Evolutionary conservation across 257 asterid genomes (phyloP).

Genomic region (Salvia miltiorrhiza): DNA sequence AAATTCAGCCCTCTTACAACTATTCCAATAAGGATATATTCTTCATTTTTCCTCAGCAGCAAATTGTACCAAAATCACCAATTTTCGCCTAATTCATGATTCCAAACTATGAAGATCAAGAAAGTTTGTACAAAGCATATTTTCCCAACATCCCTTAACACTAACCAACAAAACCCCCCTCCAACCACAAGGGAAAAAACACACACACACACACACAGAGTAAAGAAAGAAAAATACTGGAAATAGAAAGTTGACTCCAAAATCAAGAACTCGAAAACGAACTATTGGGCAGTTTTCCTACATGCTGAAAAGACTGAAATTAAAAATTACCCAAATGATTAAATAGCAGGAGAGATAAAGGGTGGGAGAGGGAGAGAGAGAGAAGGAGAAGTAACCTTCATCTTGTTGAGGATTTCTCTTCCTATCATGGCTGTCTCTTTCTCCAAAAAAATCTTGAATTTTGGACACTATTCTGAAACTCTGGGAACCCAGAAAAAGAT

Average conservation of each 20-base stretch:
- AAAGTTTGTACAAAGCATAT: background rate
- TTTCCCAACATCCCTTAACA: background rate
- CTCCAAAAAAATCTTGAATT: background rate
- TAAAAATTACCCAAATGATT: background rate
- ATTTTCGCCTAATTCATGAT: background rate
- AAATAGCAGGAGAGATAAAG: background rate
- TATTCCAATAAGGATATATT: background rate
- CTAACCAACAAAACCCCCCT: background rate
- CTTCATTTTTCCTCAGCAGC: background rate
- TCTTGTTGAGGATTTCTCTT: constrained; percentile 72
- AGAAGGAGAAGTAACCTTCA: constrained; percentile 50
- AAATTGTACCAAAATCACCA: background rate
- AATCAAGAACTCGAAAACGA: background rate
- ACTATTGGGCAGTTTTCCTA: background rate
- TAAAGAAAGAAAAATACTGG: background rate
- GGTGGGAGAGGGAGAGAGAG: background rate
- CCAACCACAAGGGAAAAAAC: background rate
- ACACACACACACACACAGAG: background rate
- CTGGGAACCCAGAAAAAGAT: constrained; percentile 13
- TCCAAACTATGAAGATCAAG: background rate
- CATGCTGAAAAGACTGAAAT: background rate
- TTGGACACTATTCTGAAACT: background rate
- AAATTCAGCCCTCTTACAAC: background rate
- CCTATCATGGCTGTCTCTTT: constrained; percentile 46
- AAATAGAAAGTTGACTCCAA: background rate